Conservation (phyloP, 1,284 basidiomycete species). For the Grifola frondosa region DNA sequence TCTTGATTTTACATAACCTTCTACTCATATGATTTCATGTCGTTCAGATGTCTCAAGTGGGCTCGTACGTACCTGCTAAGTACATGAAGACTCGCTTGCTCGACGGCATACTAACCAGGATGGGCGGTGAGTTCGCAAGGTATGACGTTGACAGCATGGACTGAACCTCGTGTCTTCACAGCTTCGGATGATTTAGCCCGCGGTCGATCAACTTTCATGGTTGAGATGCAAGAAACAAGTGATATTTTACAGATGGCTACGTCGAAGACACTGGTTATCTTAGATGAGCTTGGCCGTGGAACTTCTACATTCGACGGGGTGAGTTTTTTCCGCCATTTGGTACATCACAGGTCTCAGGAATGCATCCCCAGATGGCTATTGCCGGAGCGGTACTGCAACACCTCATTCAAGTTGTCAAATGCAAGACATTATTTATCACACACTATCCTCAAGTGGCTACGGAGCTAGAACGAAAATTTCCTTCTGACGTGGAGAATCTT, state of each 20-base stretch:
- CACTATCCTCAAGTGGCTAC: conserved; percentile 82
- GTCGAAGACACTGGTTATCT: conserved; percentile 73
- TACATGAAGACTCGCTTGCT: conserved; percentile 73
- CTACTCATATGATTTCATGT: background rate
- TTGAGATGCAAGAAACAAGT: conserved; percentile 92
- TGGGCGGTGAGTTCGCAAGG: conserved; percentile 60
- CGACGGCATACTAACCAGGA: conserved; percentile 84
- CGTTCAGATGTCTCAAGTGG: conserved; percentile 45
- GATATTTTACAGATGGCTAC: conserved; percentile 83
- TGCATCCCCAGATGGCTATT: conserved; percentile 69
- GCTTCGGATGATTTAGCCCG: conserved; percentile 85
- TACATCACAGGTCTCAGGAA: background rate
- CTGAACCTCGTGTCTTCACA: conserved; percentile 24
- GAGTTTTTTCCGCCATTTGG: conserved; percentile 23
- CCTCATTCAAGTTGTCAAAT: conserved; percentile 59
- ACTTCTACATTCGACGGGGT: conserved; percentile 87
- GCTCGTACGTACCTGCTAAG: conserved; percentile 76
- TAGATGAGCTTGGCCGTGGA: conserved; percentile 85
- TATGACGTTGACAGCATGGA: background rate
- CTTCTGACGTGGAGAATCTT: conserved; percentile 64
- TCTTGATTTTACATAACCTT: background rate
- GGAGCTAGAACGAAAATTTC: conserved; percentile 54
- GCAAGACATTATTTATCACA: conserved; percentile 91
- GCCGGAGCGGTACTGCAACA: conserved; percentile 79
- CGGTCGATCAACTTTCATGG: conserved; percentile 92